phyloP scores from a whole-genome alignment of 352 stramenopile genomes.

The Phytophthora constricta region DNA sequence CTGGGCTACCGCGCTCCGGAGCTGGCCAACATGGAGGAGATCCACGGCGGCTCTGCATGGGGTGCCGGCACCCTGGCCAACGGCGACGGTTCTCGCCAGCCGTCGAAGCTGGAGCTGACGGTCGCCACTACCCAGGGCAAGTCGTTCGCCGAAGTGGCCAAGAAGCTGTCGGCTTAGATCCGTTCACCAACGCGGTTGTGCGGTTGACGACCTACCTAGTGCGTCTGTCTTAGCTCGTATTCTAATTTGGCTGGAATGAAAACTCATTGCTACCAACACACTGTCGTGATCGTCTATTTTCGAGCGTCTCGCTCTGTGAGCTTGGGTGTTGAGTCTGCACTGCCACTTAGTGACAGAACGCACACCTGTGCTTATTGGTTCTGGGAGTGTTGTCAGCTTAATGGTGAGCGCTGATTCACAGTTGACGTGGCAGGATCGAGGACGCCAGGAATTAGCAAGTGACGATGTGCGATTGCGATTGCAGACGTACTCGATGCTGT shows the following conservation, averaged over 20 bases:
- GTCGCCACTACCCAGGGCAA: conserved; percentile 83
- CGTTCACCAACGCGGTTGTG: background rate
- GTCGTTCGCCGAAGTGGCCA: conserved; percentile 79
- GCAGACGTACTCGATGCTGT: conserved; percentile 40
- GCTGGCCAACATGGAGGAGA: conserved; percentile 39
- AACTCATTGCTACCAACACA: too few relatives aligned
- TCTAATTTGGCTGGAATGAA: background rate
- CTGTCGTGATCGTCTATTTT: too few relatives aligned
- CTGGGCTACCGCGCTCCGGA: conserved; percentile 30
- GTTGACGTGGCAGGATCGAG: conserved; percentile 21
- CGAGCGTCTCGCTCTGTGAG: background rate
- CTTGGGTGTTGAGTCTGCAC: too few relatives aligned
- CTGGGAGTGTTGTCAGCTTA: too few relatives aligned
- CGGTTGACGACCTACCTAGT: too few relatives aligned
- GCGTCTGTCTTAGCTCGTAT: background rate
- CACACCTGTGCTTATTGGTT: too few relatives aligned
- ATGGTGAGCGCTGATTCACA: too few relatives aligned
- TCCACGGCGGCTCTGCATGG: conserved; percentile 35
- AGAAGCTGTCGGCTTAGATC: conserved; percentile 74
- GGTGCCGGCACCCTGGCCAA: conserved; percentile 27
- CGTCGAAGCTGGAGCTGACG: conserved; percentile 79
- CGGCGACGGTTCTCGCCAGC: conserved; percentile 51
- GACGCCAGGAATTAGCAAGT: conserved; percentile 28
- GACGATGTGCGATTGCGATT: conserved; percentile 40
- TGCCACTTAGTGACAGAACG: too few relatives aligned